A percentile compares a stretch with the other conserved stretches of the same genome.
Evolutionary conservation across 768 basidiomycete species (phyloP).

Genomic region (Amylocystis lapponica): DNA sequence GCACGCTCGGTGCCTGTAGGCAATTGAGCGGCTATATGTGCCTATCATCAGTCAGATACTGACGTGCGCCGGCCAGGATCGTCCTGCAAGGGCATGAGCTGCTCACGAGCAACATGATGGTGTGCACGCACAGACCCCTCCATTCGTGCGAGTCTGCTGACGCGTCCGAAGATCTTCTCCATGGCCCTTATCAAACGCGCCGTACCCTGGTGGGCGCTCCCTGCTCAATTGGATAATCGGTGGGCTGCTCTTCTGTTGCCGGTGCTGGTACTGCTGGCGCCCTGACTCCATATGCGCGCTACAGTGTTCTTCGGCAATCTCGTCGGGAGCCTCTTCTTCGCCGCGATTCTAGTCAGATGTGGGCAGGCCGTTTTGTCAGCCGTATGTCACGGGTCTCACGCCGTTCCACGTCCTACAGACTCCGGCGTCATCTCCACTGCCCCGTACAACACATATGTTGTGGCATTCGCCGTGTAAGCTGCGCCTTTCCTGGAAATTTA

Average conservation of each 20-base stretch:
- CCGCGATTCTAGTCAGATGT: constrained; percentile 61
- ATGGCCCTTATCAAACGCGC: constrained; percentile 59
- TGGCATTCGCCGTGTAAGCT: constrained; percentile 51
- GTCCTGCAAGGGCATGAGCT: constrained; percentile 66
- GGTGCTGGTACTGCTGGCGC: neutral
- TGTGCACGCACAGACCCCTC: constrained; percentile 16
- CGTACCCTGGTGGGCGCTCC: constrained; percentile 66
- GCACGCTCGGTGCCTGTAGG: neutral
- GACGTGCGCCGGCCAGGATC: constrained; percentile 51
- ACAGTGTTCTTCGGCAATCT: constrained; percentile 67
- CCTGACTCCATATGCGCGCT: neutral
- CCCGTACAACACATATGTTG: constrained; percentile 53
- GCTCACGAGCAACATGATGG: constrained; percentile 75
- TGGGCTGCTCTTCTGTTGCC: constrained; percentile 19
- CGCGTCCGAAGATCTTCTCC: constrained; percentile 50
- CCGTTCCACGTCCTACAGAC: constrained; percentile 31
- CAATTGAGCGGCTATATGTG: neutral
- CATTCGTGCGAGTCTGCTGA: neutral
- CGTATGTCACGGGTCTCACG: neutral
- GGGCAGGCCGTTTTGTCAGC: constrained; percentile 17
- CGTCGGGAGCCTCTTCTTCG: constrained; percentile 65
- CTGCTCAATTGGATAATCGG: constrained; percentile 67
- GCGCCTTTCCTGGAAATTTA: neutral
- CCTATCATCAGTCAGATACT: too few species aligned
- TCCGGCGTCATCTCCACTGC: constrained; percentile 51